Evolutionary conservation across 257 asterid species (phyloP), one percentile per base, ranked within the genome.

Genomic region (Schizonepeta tenuifolia): DNA sequence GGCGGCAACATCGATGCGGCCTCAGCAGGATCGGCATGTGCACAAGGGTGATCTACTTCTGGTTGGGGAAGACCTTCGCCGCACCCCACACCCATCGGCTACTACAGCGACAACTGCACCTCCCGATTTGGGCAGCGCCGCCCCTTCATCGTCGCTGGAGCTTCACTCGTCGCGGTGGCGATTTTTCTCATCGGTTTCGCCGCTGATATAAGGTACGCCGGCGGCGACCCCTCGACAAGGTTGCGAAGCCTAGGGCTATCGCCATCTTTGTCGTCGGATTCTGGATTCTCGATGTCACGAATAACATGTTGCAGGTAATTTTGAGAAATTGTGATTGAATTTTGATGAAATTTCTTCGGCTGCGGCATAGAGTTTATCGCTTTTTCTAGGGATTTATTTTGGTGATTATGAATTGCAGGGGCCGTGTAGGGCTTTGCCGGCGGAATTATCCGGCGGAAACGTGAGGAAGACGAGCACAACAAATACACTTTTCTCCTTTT

Each of bases 251-350:
- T 5, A 85, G 98, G 26, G 96, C 96, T 15, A 73, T 91, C 33
- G 84, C 90, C 0, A 88, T 89, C 3, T 93, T 93, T 15, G 92
- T 91, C 2, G 85, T 91, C 18, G 98, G 98, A 0, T 93, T 93
- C 76, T 93, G 96, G 89, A 85, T 91, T 43, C 97, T 93, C 11
- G 98, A 93, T 28, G 91, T 91, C 0, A 97, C 98, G 0, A 93
- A 93, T 54, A 93, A 93, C 78, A 89, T 82, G 92, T 64, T 93
- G 70, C 98, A 93, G 96, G 98, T 90, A 13, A 7, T 36, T 36
- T 2, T 12, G n/a, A n/a, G 17, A 21, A 49, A n/a, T 49, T 49
- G 22, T n/a, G 20, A 1, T 36, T 7, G 9, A 6, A 6, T 38
- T 38, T n/a, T 9, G 43, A 9, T 38, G 43, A 8, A 38, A 38